Evolutionary conservation across 2,329 filamentous ascomycete genomes (phyloP).

Genomic region (Aspergillus uvarum): DNA sequence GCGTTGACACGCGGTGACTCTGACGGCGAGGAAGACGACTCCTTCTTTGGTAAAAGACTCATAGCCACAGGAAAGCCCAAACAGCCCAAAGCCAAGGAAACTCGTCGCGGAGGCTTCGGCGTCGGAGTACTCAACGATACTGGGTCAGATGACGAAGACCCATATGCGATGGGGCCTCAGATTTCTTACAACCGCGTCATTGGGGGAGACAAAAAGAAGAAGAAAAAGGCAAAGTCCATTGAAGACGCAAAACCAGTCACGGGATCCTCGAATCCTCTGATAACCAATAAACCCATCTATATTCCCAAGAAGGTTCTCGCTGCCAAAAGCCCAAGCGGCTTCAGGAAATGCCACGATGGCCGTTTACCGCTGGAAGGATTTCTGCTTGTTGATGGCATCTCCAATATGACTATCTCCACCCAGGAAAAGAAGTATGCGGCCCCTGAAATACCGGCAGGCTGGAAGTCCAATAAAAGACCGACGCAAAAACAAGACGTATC

Average conservation of each 20-base stretch:
- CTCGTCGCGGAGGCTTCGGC: conserved; percentile 69
- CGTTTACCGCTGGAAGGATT: conserved; percentile 79
- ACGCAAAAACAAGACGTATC: conserved; percentile 34
- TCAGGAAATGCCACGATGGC: conserved; percentile 78
- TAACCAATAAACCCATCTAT: conserved; percentile 70
- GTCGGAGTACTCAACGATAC: conserved; percentile 89
- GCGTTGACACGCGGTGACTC: conserved; percentile 17
- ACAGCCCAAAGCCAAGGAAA: conserved; percentile 54
- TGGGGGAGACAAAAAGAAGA: conserved; percentile 79
- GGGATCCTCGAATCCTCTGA: conserved; percentile 61
- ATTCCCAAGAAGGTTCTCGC: conserved; percentile 63
- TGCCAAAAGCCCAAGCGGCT: conserved; percentile 47
- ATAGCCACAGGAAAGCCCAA: conserved; percentile 37
- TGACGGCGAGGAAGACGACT: conserved; percentile 32
- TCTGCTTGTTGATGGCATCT: conserved; percentile 60
- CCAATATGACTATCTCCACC: conserved; percentile 48
- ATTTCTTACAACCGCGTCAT: conserved; percentile 84
- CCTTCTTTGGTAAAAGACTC: conserved; percentile 40
- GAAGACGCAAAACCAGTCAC: conserved; percentile 40
- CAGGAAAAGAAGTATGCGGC: conserved; percentile 48
- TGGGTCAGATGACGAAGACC: conserved; percentile 92
- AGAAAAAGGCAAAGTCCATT: conserved; percentile 53
- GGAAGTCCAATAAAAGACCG: conserved; percentile 63
- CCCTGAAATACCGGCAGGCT: conserved; percentile 54
- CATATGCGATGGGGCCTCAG: conserved; percentile 85